Base-by-base conservation (phyloP, 164 flowering plant species). In the Pachysandra terminalis region DNA sequence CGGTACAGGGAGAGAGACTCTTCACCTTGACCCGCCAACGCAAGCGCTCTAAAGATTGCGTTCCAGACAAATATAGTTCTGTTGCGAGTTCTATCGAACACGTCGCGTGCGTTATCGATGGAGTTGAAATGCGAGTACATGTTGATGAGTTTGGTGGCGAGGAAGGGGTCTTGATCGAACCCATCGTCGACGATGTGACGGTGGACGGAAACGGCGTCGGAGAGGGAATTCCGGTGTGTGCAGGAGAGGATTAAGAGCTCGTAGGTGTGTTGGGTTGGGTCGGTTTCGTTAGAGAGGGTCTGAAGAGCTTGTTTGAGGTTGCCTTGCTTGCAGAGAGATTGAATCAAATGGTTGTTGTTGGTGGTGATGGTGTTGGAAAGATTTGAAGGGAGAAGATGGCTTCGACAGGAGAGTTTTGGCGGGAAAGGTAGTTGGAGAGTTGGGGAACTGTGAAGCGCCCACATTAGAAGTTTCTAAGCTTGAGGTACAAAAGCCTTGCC, bases 101-200 rank as follows among this genome's bases (percentile, higher is more conserved):
- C 96, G 62, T 81, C 65, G 41, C 87, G 87, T 0, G 91, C 97
- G 55, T 77, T 41, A 3, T 81, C 84, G 26, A 89, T 41, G 15
- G 83, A 67, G 45, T 72, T 81, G 56, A 91, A 74, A 22, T 83
- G 79, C 0, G 87, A 75, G 51, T 87, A 91, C 86, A 82, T 82
- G 56, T 83, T 67, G 32, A 91, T 90, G 66, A 94, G 91, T 64
- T 91, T 94, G 26, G 98, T 90, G 10, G 87, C 95, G 74, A 94
- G 77, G 62, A 88, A 94, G 3, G 97, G 81, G 52, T 94, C 96
- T 64, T 86, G 85, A 66, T 73, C 91, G 27, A 73, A 82, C 78
- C 97, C 95, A 76, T 80, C 69, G 23, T 82, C 71, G 27, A 78
- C 23, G 19, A 94, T 76, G 56, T 76, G 84, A 14, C 75, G 71